These are phyloP conservation scores for Phytophthora meadii DNA, from an alignment of 352 stramenopile species.

Conservation along the genomic window DNA sequence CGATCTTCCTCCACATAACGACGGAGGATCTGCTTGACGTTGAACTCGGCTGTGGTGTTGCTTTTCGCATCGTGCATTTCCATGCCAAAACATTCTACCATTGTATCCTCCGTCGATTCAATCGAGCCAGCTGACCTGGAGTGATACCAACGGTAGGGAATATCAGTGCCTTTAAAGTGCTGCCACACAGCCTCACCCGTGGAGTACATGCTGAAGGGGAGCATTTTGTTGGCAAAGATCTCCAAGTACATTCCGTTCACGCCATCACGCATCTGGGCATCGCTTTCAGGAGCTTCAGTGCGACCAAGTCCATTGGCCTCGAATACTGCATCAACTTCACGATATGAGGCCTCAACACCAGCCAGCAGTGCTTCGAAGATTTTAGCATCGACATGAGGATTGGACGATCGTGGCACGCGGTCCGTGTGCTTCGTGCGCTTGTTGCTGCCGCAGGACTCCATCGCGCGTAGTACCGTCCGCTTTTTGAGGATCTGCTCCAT, in stretches of 20 bases:
- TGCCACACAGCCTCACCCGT: slow-evolving; percentile 45
- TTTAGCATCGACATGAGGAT: slow-evolving; percentile 26
- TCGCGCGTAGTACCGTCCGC: slow-evolving; percentile 34
- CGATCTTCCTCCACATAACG: slow-evolving; percentile 49
- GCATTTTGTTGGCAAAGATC: slow-evolving; percentile 45
- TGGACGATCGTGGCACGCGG: slow-evolving; percentile 20
- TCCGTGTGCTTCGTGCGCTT: slow-evolving; percentile 40
- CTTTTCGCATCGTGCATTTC: slow-evolving; percentile 42
- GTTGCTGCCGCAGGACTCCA: slow-evolving; percentile 35
- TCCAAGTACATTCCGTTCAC: slow-evolving; percentile 38
- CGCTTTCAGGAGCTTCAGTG: slow-evolving; percentile 30
- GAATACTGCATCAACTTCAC: slow-evolving; percentile 40
- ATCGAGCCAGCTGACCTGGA: slow-evolving; percentile 35
- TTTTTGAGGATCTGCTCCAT: slow-evolving; percentile 47
- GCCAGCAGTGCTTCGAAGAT: slow-evolving; percentile 40
- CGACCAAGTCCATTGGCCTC: slow-evolving; percentile 40
- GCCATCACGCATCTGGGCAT: slow-evolving; percentile 40
- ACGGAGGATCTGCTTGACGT: slow-evolving; percentile 42
- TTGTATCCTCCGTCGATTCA: slow-evolving; percentile 40
- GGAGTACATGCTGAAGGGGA: slow-evolving; percentile 49
- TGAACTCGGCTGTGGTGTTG: slow-evolving; percentile 40
- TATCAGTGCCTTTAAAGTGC: slow-evolving; percentile 46
- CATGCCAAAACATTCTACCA: slow-evolving; percentile 44
- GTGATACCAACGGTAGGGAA: slow-evolving; percentile 37
- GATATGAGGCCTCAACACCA: slow-evolving; percentile 35